A percentile compares a stretch with the other conserved stretches of the same genome.
These are phyloP conservation scores for Cucumis sativus DNA, from an alignment of 306 rosid genomes.

Conservation along the genomic window DNA sequence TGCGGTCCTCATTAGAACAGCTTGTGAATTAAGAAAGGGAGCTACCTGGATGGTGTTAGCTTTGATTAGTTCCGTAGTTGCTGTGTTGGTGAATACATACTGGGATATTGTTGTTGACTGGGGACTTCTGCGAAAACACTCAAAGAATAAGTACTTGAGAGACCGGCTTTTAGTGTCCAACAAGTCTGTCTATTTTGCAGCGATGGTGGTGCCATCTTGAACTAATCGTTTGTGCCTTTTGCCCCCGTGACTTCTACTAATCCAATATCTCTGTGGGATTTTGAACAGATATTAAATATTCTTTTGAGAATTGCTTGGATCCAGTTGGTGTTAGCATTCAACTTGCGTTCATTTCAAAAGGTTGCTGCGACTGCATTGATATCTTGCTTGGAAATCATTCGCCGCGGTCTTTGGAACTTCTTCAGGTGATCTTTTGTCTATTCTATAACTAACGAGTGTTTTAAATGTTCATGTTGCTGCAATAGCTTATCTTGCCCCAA, in stretches of 20 bases:
- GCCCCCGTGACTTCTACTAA: neutral
- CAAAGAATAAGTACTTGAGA: conserved; percentile 55
- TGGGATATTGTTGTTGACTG: conserved; percentile 65
- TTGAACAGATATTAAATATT: conserved; percentile 39
- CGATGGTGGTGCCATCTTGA: conserved; percentile 27
- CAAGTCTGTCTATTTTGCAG: conserved; percentile 37
- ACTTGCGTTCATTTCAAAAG: conserved; percentile 23
- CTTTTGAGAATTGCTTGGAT: conserved; percentile 64
- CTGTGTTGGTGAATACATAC: conserved; percentile 35
- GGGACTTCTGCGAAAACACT: conserved; percentile 47
- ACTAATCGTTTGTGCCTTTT: neutral
- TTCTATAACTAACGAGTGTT: neutral
- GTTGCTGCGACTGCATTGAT: conserved; percentile 20
- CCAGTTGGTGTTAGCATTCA: conserved; percentile 31
- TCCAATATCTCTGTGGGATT: neutral
- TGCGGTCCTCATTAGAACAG: conserved; percentile 45
- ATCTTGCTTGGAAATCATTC: conserved; percentile 50
- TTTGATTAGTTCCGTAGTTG: conserved; percentile 26
- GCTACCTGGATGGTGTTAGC: conserved; percentile 28
- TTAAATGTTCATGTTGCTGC: neutral
- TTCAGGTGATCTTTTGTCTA: conserved; percentile 28
- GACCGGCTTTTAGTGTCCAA: conserved; percentile 48
- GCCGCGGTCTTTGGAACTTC: conserved; percentile 62
- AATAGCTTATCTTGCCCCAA: neutral
- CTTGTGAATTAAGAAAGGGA: conserved; percentile 14